These are phyloP conservation scores for Apophysomyces sp. DNA, from an alignment of 371 early-diverging fungal genomes.

Conservation along the genomic window DNA sequence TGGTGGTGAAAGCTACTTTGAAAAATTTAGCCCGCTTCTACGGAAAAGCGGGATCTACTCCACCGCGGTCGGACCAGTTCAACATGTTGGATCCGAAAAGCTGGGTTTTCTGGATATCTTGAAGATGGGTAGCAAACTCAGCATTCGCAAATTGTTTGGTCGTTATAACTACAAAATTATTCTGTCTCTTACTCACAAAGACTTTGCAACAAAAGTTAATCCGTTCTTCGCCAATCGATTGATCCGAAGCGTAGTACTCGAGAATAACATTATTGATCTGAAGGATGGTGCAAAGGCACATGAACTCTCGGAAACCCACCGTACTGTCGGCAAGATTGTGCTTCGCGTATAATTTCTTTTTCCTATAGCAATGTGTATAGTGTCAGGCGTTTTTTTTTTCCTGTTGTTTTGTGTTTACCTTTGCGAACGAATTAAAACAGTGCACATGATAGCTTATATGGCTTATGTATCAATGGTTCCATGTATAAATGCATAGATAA, in stretches of 20 bases:
- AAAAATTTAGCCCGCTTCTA: constrained; percentile 23
- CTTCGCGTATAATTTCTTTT: constrained; percentile 16
- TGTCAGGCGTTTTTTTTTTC: no score
- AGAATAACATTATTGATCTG: constrained; percentile 22
- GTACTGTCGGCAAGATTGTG: constrained; percentile 56
- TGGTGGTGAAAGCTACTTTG: constrained; percentile 52
- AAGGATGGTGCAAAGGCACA: constrained; percentile 44
- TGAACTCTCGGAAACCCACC: constrained; percentile 34
- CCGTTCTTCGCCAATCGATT: constrained; percentile 4
- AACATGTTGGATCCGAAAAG: constrained; percentile 18
- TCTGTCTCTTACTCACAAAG: constrained; percentile 4
- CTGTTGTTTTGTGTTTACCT: no score
- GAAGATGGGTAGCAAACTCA: constrained; percentile 3
- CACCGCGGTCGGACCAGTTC: constrained; percentile 45
- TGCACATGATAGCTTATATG: no score
- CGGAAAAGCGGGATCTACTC: constrained; percentile 35
- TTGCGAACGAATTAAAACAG: no score
- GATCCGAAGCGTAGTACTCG: constrained; percentile 9
- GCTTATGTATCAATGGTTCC: no score
- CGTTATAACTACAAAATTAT: constrained; percentile 11
- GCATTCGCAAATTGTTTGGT: constrained; percentile 10
- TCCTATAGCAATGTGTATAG: no score
- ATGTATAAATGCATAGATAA: no score
- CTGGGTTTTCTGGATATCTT: constrained; percentile 13
- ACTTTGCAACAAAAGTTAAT: not conserved